A percentile compares a stretch with the other conserved stretches of the same genome.
phyloP scores from a whole-genome alignment of 2,329 filamentous ascomycete species.

The Tolypocladium paradoxum region DNA sequence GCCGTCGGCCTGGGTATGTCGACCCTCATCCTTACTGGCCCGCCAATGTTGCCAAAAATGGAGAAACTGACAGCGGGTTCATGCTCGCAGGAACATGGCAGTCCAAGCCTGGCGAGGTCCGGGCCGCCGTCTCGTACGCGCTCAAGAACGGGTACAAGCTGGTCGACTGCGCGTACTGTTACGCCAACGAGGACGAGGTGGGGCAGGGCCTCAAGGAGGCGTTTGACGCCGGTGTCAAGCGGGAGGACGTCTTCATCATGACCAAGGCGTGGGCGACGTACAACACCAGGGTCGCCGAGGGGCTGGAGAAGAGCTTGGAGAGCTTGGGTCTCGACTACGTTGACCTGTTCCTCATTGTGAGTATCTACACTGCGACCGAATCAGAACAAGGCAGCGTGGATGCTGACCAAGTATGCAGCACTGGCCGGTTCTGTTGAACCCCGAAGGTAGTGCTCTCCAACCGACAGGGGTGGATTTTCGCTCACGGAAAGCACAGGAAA shows the following conservation, averaged over 20 bases:
- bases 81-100: constrained; percentile 50
- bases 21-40: neutral
- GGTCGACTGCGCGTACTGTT: constrained; percentile 66
- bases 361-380: constrained; percentile 7
- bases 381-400: neutral
- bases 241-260: constrained; percentile 72
- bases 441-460: constrained; percentile 41
- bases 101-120: constrained; percentile 46
- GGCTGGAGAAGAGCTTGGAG: constrained; percentile 62
- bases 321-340: constrained; percentile 69
- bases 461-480: neutral
- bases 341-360: constrained; percentile 62
- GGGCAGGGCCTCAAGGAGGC: constrained; percentile 67
- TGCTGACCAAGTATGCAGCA: constrained; percentile 35
- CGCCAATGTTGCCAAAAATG: too few relatives aligned
- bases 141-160: constrained; percentile 46
- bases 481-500: constrained; percentile 35
- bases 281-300: constrained; percentile 57
- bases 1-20: constrained; percentile 49
- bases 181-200: constrained; percentile 75
- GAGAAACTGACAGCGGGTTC: neutral
- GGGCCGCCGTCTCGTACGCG: constrained; percentile 46
- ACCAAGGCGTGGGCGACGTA: constrained; percentile 82
- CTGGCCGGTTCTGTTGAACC: constrained; percentile 76
- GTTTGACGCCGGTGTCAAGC: constrained; percentile 58